Evolutionary conservation across 345 rosid genomes (phyloP), one percentile per base, ranked within the genome.

Genomic region (Tarenaya hassleriana): DNA sequence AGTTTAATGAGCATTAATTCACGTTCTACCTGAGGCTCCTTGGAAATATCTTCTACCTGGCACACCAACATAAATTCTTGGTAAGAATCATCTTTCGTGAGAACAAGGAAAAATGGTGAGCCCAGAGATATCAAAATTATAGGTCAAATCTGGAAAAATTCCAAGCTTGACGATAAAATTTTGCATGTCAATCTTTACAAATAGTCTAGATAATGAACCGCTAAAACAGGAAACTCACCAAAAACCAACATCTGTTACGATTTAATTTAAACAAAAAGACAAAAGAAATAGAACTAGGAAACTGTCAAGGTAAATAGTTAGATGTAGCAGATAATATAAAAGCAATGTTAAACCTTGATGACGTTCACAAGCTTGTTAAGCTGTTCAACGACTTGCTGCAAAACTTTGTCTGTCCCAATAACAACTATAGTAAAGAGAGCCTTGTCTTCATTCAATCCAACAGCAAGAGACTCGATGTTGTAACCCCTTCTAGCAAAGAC

Each of bases 291-390:
- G 29, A 24, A 24, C 29, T 24, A 24, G 29, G 18, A 14, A 52
- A 24, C 4, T 5, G 10, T 15, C 1, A 56, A 16, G 9, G 14
- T 33, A 50, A 54, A 16, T 29, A 40, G 58, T 42, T 17, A 12
- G 15, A 18, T 10, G 18, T 10, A 48, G 29, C 33, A 19, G 43
- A 41, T 21, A 20, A 21, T 9, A 34, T 15, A 54, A 43, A 53
- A 41, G 12, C 44, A 20, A 5, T 3, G 17, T 4, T 24, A 24
- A 58, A 91, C 98, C 96, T 91, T 82, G 53, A 82, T 64, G 69
- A 92, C 98, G 69, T 88, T 83, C 54, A 92, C 96, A 41, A 92
- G 96, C 70, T 88, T 87, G 77, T 84, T 83, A 65, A 92, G 92
- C 73, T 92, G 98, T 71, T 87, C 98, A 7, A 78, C 83, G 15